A percentile compares a stretch with the other conserved stretches of the same genome.
phyloP scores from a whole-genome alignment of 495 filamentous ascomycete species.

The Xylaria intraflava region DNA sequence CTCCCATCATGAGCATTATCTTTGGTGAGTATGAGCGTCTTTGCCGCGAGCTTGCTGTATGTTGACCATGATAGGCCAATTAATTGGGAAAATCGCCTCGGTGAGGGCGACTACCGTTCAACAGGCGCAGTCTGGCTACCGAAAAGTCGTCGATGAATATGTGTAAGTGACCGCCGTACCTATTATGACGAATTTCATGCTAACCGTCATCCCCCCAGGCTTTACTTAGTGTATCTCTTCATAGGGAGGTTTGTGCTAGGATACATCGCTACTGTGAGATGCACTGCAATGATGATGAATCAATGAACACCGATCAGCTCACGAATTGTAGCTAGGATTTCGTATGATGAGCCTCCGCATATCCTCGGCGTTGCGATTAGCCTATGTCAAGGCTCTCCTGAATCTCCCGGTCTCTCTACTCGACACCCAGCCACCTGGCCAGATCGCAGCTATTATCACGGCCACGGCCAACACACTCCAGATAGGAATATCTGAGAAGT shows the following conservation, averaged over 20 bases:
- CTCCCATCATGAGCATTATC: constrained; percentile 44
- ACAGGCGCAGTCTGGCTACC: constrained; percentile 14
- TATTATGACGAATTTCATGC: neutral
- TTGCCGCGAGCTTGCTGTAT: constrained; percentile 4
- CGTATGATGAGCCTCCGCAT: constrained; percentile 49
- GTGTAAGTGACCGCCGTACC: constrained; percentile 15
- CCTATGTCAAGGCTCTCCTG: constrained; percentile 48
- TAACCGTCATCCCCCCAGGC: constrained; percentile 18
- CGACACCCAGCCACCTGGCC: constrained; percentile 47
- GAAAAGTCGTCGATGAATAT: constrained; percentile 17
- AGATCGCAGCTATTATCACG: constrained; percentile 55
- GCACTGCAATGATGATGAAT: neutral
- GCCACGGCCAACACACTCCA: constrained; percentile 58
- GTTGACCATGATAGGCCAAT: constrained; percentile 28
- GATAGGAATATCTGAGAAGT: constrained; percentile 59
- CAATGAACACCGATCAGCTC: neutral
- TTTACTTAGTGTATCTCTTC: constrained; percentile 59
- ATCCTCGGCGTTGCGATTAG: constrained; percentile 47
- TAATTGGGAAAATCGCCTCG: constrained; percentile 30
- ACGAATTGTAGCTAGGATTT: constrained; percentile 40
- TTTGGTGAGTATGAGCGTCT: constrained; percentile 30
- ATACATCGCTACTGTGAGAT: constrained; percentile 50
- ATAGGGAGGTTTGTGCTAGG: constrained; percentile 51
- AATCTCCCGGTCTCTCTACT: constrained; percentile 46
- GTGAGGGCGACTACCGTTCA: constrained; percentile 11